These are phyloP conservation scores for Tetracladium marchalianum DNA, from an alignment of 495 filamentous ascomycete species.

Conservation along the genomic window DNA sequence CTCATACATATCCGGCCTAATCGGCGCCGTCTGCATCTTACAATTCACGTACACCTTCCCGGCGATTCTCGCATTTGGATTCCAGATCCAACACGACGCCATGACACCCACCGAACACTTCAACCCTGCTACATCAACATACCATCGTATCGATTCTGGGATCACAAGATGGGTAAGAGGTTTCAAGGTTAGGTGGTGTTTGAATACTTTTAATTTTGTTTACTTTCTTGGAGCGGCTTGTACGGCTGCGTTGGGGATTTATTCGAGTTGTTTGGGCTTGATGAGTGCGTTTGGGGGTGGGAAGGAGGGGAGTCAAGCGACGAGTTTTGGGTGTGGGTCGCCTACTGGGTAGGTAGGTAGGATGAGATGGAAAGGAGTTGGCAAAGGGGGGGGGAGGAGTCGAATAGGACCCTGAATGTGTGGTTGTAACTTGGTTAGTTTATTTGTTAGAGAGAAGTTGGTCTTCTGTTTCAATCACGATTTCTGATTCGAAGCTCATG, in stretches of 20 bases:
- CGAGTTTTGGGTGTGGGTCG: constrained; percentile 14
- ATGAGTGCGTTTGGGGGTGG: constrained; percentile 8
- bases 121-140: constrained; percentile 32
- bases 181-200: constrained; percentile 20
- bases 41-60: constrained; percentile 25
- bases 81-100: constrained; percentile 33
- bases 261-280: constrained; percentile 10
- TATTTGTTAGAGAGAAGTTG: no score
- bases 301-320: neutral
- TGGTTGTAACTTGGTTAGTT: no score
- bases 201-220: constrained; percentile 18
- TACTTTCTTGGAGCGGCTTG: constrained; percentile 15
- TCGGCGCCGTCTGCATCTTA: constrained; percentile 37
- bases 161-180: constrained; percentile 32
- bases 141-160: constrained; percentile 22
- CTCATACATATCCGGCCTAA: constrained; percentile 33
- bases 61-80: constrained; percentile 27
- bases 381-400: no score
- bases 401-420: no score
- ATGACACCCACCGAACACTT: constrained; percentile 34
- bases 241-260: constrained; percentile 18
- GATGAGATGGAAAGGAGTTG: no score
- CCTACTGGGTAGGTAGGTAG: neutral
- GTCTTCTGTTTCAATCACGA: no score
- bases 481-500: no score